Base-by-base conservation (phyloP, 1,139 yeast species). In the Hemisphaericaspora lyxosophila region DNA sequence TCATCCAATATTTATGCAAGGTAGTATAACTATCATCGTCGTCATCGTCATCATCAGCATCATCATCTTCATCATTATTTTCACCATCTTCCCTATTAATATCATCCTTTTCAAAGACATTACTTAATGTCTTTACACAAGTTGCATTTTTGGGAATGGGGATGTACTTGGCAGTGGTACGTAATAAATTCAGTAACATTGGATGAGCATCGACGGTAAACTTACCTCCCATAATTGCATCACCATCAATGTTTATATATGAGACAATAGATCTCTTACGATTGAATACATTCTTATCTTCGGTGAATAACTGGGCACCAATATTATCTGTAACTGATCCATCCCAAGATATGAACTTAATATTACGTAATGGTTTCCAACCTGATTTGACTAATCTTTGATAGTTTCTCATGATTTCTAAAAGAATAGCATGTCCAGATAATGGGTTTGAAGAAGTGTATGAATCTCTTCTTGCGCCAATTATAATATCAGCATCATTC, bases 321-420 rank as follows among this genome's bases (percentile, higher is more conserved):
- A 64, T 39, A 15, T 60, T 49, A 3, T 72, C 71, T 39, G 59
- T 60, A 23, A 57, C 47, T 13, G 67, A 52, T 1, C 70, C 74
- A 48, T 71, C 77, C 71, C 74, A 70, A 1, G 73, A 67, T 4
- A 70, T 57, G 49, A 71, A 70, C 39, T 62, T 60, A 28, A 71
- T 66, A 22, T 60, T 65, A 33, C 77, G 55, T 32, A 70, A 52
- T 1, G 77, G 77, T 47, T 61, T 64, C 77, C 77, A 71, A 1
- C 77, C 77, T 31, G 59, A 38, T 16, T 53, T 47, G 4, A 53
- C 49, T 38, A 71, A 54, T 36, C 58, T 51, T 19, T 62, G 60
- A 42, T 62, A 66, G 36, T 67, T 64, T 29, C 71, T 53, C 66
- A 69, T 63, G 3, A 69, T 60, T 43, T 71, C 75, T 27, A 71